Conservation (phyloP, 371 early-diverging fungal species). For the Mortierella sp. region DNA sequence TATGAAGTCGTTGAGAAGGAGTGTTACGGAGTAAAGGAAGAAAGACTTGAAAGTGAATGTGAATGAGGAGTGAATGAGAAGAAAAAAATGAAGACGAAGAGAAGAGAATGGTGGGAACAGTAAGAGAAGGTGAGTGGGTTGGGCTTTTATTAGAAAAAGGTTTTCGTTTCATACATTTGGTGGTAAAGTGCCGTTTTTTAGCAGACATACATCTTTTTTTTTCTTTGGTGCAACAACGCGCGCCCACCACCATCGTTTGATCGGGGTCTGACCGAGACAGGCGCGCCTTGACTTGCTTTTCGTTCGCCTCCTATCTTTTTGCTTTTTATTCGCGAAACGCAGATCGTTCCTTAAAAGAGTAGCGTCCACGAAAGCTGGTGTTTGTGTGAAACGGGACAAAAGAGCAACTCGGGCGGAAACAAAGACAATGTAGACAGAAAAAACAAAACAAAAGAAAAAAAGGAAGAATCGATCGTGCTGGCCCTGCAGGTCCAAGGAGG, state of each 20-base stretch:
- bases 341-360: slow-evolving; percentile 4
- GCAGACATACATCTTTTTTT: neutral
- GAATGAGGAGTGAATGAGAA: neutral
- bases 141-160: slow-evolving; percentile 1
- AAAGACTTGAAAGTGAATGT: neutral
- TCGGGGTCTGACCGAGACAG: neutral
- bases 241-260: neutral
- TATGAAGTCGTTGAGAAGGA: neutral
- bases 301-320: neutral
- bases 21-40: neutral
- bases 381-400: neutral
- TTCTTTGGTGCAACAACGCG: neutral
- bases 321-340: neutral
- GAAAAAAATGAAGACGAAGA: neutral
- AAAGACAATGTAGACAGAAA: neutral
- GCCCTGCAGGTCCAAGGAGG: neutral
- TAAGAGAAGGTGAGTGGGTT: neutral
- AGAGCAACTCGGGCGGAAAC: neutral
- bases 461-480: neutral
- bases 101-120: neutral
- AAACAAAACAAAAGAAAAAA: too few relatives aligned
- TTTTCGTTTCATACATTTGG: neutral
- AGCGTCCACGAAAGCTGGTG: neutral
- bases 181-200: neutral
- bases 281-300: neutral